A percentile compares a stretch with the other conserved stretches of the same genome.
These are phyloP conservation scores for Wallacemonas sp. DNA, from an alignment of 208 protist species.

Conservation along the genomic window DNA sequence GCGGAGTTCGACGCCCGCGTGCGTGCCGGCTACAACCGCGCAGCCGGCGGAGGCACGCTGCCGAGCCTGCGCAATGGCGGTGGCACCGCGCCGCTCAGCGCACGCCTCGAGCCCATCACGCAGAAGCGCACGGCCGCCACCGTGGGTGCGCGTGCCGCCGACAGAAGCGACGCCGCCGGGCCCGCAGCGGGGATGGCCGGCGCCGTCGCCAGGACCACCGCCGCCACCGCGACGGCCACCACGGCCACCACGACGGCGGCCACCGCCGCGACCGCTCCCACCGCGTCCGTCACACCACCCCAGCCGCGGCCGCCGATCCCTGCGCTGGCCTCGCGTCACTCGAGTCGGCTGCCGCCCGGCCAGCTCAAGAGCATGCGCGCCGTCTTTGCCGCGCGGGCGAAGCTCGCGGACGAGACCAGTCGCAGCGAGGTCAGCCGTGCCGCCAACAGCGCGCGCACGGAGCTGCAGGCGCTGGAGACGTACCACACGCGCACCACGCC, in stretches of 20 bases:
- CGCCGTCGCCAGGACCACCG: not conserved
- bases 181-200: not conserved
- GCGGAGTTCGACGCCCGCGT: not conserved
- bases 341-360: conserved; percentile 32
- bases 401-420: conserved; percentile 54
- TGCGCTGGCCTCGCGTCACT: conserved; percentile 48
- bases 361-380: conserved; percentile 58
- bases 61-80: too few species aligned
- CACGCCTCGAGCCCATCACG: conserved; percentile 12
- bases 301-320: conserved; percentile 54
- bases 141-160: not conserved
- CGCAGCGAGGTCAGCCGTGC: conserved; percentile 53
- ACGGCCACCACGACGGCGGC: not conserved
- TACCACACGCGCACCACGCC: conserved; percentile 23
- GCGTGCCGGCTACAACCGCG: not conserved
- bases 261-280: too few species aligned
- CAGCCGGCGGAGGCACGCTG: not conserved
- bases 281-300: conserved; percentile 19
- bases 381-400: conserved; percentile 70
- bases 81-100: not conserved
- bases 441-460: conserved; percentile 61
- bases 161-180: too few species aligned
- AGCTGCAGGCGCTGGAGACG: conserved; percentile 76
- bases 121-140: not conserved
- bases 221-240: not conserved